phyloP scores from a whole-genome alignment of 2,329 filamentous ascomycete genomes.

The Colletotrichum zoysiae region DNA sequence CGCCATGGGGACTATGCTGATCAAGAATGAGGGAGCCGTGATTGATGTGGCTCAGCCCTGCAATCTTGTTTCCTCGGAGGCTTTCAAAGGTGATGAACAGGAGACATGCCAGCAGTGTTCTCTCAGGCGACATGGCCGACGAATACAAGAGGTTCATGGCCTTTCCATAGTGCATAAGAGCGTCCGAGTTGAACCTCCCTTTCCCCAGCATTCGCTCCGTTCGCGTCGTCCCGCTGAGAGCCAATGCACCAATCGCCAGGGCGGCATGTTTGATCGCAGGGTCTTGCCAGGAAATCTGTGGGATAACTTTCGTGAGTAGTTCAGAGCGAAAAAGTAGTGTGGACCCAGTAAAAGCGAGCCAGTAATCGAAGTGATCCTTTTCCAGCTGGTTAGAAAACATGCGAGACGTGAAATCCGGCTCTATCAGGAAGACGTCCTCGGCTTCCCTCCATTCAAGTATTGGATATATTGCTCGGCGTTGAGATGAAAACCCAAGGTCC shows the following conservation, averaged over 20 bases:
- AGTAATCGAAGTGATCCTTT: conserved; percentile 35
- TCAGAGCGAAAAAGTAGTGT: conserved; percentile 21
- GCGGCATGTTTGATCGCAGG: conserved; percentile 52
- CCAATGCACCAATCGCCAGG: conserved; percentile 54
- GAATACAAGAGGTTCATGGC: conserved; percentile 52
- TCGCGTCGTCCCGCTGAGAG: conserved; percentile 16
- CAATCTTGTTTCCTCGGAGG: conserved; percentile 54
- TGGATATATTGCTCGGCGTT: neutral
- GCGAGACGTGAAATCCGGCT: conserved; percentile 23
- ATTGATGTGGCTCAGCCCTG: conserved; percentile 55
- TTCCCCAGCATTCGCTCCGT: conserved; percentile 17
- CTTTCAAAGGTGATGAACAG: conserved; percentile 58
- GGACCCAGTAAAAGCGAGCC: conserved; percentile 16
- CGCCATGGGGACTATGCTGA: neutral
- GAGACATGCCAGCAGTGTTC: conserved; percentile 52
- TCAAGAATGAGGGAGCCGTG: conserved; percentile 47
- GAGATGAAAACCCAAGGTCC: neutral
- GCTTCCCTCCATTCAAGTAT: neutral
- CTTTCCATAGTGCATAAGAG: conserved; percentile 56
- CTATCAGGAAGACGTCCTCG: neutral
- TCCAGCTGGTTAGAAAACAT: conserved; percentile 30
- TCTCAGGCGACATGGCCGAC: conserved; percentile 50
- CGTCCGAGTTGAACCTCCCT: conserved; percentile 50
- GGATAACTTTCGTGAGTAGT: conserved; percentile 36
- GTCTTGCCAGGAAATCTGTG: conserved; percentile 33